Percentiles rank a stretch among this genome's conserved stretches.
Evolutionary conservation across 495 filamentous ascomycete species (phyloP).

Genomic region (Penicillium maclennaniae): DNA sequence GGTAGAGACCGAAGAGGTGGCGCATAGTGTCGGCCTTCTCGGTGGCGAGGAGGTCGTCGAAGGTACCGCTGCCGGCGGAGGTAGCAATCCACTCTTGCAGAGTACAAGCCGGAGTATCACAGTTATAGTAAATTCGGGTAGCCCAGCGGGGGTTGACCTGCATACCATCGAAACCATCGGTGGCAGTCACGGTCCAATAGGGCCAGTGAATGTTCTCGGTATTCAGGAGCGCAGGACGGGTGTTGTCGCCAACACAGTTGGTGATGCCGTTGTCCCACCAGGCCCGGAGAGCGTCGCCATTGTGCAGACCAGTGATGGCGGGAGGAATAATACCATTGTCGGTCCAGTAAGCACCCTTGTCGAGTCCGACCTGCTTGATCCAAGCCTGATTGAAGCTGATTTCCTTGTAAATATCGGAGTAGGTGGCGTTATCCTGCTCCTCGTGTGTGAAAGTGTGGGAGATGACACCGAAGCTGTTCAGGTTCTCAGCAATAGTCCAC

Average conservation of each 20-base stretch:
- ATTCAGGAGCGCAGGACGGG: constrained; percentile 49
- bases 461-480: constrained; percentile 50
- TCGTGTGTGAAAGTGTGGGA: constrained; percentile 64
- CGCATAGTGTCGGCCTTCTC: constrained; percentile 52
- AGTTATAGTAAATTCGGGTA: constrained; percentile 64
- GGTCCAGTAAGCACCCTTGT: constrained; percentile 39
- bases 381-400: constrained; percentile 59
- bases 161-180: constrained; percentile 54
- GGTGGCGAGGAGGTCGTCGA: constrained; percentile 44
- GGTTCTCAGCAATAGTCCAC: constrained; percentile 45
- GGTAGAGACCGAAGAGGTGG: constrained; percentile 52
- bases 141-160: constrained; percentile 60
- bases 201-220: constrained; percentile 51
- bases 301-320: constrained; percentile 62
- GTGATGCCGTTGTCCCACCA: constrained; percentile 57
- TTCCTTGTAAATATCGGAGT: constrained; percentile 52
- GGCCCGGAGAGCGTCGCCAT: constrained; percentile 57
- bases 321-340: constrained; percentile 57
- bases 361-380: constrained; percentile 50
- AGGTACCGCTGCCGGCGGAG: constrained; percentile 48
- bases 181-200: constrained; percentile 45
- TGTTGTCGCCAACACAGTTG: constrained; percentile 63
- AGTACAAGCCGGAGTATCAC: constrained; percentile 52
- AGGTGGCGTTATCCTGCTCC: constrained; percentile 59
- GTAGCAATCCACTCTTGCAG: constrained; percentile 59